Evolutionary conservation across 257 asterid species (phyloP), one percentile per base, ranked within the genome.

Genomic region (Nicotiana obtusifolia): DNA sequence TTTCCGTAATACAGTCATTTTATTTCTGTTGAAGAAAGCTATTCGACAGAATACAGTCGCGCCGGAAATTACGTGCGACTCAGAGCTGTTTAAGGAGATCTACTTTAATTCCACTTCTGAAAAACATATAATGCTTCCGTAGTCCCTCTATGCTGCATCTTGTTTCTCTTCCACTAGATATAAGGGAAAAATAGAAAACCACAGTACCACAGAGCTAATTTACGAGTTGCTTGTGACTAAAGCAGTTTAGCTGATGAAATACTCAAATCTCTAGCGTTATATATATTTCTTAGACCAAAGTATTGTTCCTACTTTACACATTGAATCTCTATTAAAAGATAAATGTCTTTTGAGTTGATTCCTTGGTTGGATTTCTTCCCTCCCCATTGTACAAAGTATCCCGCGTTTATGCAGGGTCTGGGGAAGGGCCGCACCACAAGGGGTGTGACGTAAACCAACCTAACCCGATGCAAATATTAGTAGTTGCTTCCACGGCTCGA

Each of bases 91-190:
- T 3, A 13, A 20, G 10, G 31, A 37, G 28, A 69, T 37, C 19
- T n/a, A 69, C 2, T 11, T 69, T 17, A 69, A 5, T 69, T 69
- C 33, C 56, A 37, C 37, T 69, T 69, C 10, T 69, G 56, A 69
- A 37, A 69, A 69, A 37, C n/a, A n/a, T 37, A 68, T 53, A 37
- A 10, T 35, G 4, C 20, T 69, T 69, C 77, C n/a, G 0, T 69
- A 20, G 78, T 33, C 78, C 13, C 78, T 69, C 57, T 69, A 69
- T 15, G 59, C 78, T 20, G 78, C 20, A 71, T 71, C 60, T 41
- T 44, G 22, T 44, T 71, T 22, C 60, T 41, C 59, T 44, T 71
- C 35, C 61, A 71, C n/a, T 22, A 44, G 60, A 71, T 44, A 22
- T 0, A 22, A 20, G 35, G 33, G 22, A 0, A 31, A 41, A 71